Base-by-base conservation (phyloP, 2,329 filamentous ascomycete genomes). In the Neonectria neomacrospora region DNA sequence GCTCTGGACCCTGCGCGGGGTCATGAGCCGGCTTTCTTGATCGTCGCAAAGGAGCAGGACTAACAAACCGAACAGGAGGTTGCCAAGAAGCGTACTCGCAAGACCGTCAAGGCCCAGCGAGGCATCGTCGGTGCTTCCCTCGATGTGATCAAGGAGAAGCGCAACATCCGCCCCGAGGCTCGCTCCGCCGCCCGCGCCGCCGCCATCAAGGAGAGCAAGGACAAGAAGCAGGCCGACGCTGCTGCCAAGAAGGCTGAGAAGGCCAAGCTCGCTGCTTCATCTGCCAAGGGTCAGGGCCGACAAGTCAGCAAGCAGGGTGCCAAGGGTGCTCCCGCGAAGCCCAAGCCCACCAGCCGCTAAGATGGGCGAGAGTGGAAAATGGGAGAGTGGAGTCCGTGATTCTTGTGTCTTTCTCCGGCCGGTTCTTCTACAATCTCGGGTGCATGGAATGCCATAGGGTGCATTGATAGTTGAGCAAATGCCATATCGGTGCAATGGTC, bases 101-200 rank as follows among this genome's bases (percentile, higher is more conserved):
- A 94, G 81, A 93, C 93, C 80, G 93, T 99, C 86, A 99, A 99
- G 92, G 84, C 92, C 83, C 96, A 99, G 90, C 94, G 96, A 88
- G 95, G 91, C 81, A 97, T 99, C 83, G 96, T 99, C 77, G 96
- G 96, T 89, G 96, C 96, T 76, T 97, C 96, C 71, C 94, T 99
- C 83, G 96, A 99, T 82, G 94, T 98, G 80, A 98, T 99, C 90
- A 98, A 97, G 91, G 96, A 99, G 91, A 93, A 93, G 86, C 94
- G 96, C 80, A 84, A 88, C 77, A 90, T 93, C 88, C 93, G 96
- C 83, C 96, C 96, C 76, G 96, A 98, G 88, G 95, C 94, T 81
- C 94, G 96, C 82, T 88, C 90, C 77, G 96, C 96, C 78, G 94
- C 94, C 80, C 95, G 96, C 80, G 86, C 88, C 75, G 86, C 90